A percentile compares a stretch with the other conserved stretches of the same genome.
phyloP scores from a whole-genome alignment of 2,329 filamentous ascomycete genomes.

The Elsinoe batatas region DNA sequence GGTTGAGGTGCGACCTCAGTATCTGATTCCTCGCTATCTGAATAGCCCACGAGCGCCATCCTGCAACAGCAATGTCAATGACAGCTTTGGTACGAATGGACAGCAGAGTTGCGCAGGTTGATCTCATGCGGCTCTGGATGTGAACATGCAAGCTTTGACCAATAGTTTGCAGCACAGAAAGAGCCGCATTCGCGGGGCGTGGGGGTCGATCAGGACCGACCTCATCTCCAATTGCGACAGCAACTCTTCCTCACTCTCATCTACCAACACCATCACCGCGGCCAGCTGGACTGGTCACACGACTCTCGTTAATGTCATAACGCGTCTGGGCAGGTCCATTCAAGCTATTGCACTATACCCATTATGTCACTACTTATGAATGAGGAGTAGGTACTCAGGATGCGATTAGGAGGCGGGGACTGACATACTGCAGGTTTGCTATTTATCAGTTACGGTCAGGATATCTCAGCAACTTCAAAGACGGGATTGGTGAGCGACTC shows the following conservation, averaged over 20 bases:
- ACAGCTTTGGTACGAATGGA: not conserved
- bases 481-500: constrained; percentile 74
- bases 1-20: constrained; percentile 34
- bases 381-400: constrained; percentile 22
- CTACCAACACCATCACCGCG: not conserved
- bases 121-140: constrained; percentile 1
- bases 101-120: not conserved
- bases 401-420: not conserved
- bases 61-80: not conserved
- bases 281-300: constrained; percentile 16
- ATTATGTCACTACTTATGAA: constrained; percentile 31
- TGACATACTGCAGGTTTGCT: constrained; percentile 50
- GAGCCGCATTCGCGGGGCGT: constrained; percentile 1
- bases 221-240: not conserved
- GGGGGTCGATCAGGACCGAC: not conserved
- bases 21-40: constrained; percentile 64
- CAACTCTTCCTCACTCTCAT: not conserved
- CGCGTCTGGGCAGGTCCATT: not conserved
- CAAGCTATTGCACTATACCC: not conserved
- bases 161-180: not conserved
- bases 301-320: not conserved
- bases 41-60: constrained; percentile 77
- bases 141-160: not conserved
- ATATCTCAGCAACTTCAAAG: constrained; percentile 69
- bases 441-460: constrained; percentile 72